A percentile compares a stretch with the other conserved stretches of the same genome.
phyloP scores from a whole-genome alignment of 495 filamentous ascomycete species.

The Bombardia bombarda region DNA sequence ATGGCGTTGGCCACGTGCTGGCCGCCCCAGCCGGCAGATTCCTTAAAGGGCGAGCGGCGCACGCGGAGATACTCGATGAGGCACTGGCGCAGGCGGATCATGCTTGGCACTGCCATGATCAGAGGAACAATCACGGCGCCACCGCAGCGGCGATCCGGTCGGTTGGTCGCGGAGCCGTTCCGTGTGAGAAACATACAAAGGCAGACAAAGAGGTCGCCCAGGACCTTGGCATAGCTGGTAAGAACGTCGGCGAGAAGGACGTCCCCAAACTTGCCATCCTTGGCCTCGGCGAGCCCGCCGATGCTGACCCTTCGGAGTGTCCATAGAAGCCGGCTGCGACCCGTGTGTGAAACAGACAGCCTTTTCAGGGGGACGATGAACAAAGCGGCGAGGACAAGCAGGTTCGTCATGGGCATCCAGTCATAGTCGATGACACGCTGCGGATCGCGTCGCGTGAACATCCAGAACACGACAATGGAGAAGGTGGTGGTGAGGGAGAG shows the following conservation, averaged over 20 bases:
- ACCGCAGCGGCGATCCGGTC: slow-evolving; percentile 74
- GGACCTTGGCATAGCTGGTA: slow-evolving; percentile 86
- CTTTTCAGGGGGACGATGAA: slow-evolving; percentile 61
- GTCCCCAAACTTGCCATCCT: slow-evolving; percentile 87
- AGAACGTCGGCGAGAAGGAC: slow-evolving; percentile 90
- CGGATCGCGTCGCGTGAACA: slow-evolving; percentile 59
- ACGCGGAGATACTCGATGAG: slow-evolving; percentile 79
- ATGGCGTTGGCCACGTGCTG: slow-evolving; percentile 87
- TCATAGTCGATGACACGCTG: slow-evolving; percentile 64
- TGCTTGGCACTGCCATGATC: slow-evolving; percentile 69
- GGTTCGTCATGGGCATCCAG: slow-evolving; percentile 73
- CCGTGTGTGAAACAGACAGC: slow-evolving; percentile 58
- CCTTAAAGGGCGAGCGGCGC: slow-evolving; percentile 39
- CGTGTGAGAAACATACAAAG: slow-evolving; percentile 78
- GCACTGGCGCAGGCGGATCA: slow-evolving; percentile 88
- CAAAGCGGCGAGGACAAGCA: slow-evolving; percentile 57
- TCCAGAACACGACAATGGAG: slow-evolving; percentile 76
- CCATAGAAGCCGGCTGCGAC: slow-evolving; percentile 65
- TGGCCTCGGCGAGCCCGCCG: slow-evolving; percentile 70
- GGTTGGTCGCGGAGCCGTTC: slow-evolving; percentile 62
- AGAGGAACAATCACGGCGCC: slow-evolving; percentile 67
- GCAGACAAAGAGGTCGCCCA: slow-evolving; percentile 82
- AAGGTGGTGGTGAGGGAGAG: slow-evolving; percentile 60
- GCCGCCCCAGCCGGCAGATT: slow-evolving; percentile 54
- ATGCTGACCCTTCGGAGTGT: slow-evolving; percentile 65